phyloP scores from a whole-genome alignment of 768 basidiomycete genomes.

The Boletus sensibilis region DNA sequence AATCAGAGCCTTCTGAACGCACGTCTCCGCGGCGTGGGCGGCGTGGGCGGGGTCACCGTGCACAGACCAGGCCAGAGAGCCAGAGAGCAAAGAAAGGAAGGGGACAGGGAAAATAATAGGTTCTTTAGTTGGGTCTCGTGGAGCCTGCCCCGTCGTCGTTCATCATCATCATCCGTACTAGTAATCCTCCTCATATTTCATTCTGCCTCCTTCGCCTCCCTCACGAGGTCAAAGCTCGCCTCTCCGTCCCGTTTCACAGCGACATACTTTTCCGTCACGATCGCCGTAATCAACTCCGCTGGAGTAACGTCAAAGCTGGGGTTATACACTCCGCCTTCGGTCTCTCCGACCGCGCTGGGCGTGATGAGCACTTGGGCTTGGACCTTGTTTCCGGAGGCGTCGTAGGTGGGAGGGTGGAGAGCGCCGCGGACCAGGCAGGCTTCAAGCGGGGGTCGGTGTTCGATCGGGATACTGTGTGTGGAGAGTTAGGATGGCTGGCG shows the following conservation, averaged over 20 bases:
- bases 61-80: too few species aligned
- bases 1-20: too few species aligned
- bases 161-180: too few species aligned
- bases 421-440: conserved; percentile 87
- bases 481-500: neutral
- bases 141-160: too few species aligned
- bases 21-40: too few species aligned
- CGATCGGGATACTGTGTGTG: conserved; percentile 74
- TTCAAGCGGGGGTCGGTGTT: conserved; percentile 85
- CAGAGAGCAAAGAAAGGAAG: too few species aligned
- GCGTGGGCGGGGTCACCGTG: too few species aligned
- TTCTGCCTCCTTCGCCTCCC: conserved; percentile 20
- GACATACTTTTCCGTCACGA: conserved; percentile 95
- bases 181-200: neutral
- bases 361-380: conserved; percentile 86
- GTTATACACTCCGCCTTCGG: conserved; percentile 60
- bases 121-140: too few species aligned
- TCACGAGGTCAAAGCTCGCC: conserved; percentile 59
- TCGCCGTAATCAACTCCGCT: conserved; percentile 87
- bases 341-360: conserved; percentile 49
- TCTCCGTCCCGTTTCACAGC: conserved; percentile 66
- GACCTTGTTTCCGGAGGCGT: conserved; percentile 44
- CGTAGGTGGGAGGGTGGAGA: conserved; percentile 51
- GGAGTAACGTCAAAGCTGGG: conserved; percentile 98
- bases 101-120: too few species aligned